Evolutionary conservation across 2,329 filamentous ascomycete genomes (phyloP).

Genomic region (Chalara sp.): DNA sequence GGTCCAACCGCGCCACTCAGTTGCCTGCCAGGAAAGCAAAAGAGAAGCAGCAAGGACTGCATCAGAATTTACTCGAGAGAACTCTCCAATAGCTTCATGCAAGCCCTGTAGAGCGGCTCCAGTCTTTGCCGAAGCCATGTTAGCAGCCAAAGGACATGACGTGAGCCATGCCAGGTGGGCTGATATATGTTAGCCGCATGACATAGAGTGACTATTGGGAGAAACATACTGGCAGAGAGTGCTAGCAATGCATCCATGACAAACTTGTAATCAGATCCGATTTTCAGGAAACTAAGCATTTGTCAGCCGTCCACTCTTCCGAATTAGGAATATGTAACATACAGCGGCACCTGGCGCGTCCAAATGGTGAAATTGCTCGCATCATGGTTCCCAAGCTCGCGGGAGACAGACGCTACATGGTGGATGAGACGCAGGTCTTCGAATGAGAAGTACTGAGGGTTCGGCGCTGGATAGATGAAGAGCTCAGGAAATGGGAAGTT

Average conservation of each 20-base stretch:
- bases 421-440: conserved; percentile 85
- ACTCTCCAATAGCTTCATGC: conserved; percentile 78
- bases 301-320: conserved; percentile 23
- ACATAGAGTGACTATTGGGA: too few relatives aligned
- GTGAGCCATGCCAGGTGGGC: conserved; percentile 89
- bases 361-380: conserved; percentile 84
- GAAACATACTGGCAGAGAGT: conserved; percentile 59
- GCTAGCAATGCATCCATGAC: conserved; percentile 92
- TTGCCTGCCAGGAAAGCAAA: conserved; percentile 91
- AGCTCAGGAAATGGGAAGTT: conserved; percentile 81
- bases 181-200: not conserved
- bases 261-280: conserved; percentile 75
- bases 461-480: conserved; percentile 66
- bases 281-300: conserved; percentile 62
- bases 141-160: conserved; percentile 75
- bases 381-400: conserved; percentile 70
- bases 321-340: conserved; percentile 35
- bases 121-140: conserved; percentile 84
- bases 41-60: conserved; percentile 87
- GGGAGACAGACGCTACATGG: conserved; percentile 80
- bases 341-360: conserved; percentile 91
- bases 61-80: conserved; percentile 82
- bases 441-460: conserved; percentile 64
- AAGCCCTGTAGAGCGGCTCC: conserved; percentile 80
- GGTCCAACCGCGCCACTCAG: conserved; percentile 92